Base-by-base conservation (phyloP, 2,329 filamentous ascomycete species). In the Sphaerulina musiva region DNA sequence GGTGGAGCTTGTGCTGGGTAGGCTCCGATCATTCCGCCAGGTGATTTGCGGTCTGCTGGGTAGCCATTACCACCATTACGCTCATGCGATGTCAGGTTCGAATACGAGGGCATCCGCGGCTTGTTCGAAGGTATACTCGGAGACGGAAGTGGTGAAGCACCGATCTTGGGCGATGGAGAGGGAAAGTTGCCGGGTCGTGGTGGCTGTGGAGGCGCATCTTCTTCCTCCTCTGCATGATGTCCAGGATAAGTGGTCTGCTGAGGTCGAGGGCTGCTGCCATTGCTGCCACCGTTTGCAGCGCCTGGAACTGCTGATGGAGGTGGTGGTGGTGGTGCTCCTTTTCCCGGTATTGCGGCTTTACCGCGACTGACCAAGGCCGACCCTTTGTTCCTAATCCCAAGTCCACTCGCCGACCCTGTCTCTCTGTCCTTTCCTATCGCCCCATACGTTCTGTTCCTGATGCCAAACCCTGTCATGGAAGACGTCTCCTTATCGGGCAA, bases 401-500 rank as follows among this genome's bases (percentile, higher is more conserved):
- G 65, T 4, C 76, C 74, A 31, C 76, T 77, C 41, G 76, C 17
- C 1, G 74, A 74, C 10, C 70, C 70, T 20, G 69, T 68, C 51
- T 74, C 72, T 41, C 71, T 68, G 49, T 77, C 75, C 23, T 11
- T 38, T 6, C 34, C 34, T 38, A 29, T 14, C 29, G 10, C 32
- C 29, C 34, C 34, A 7, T 38, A 38, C 29, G 63, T 57, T 44
- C 61, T 65, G 51, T 77, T 77, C 45, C 75, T 67, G 26, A 77
- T 68, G 4, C 75, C 75, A 41, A 78, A 65, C 4, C 76, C 74
- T 26, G 76, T 77, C 41, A 76, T 14, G 1, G 74, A 74, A 12
- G 70, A 71, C 17, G 69, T 69, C 52, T 74, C 72, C 42, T 71
- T 68, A 48, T 77, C 75, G 20, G 64, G 73, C 42, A 78, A 64